Evolutionary conservation across 768 basidiomycete genomes (phyloP), one percentile per base, ranked within the genome.

Genomic region (Leccinum imitatum): DNA sequence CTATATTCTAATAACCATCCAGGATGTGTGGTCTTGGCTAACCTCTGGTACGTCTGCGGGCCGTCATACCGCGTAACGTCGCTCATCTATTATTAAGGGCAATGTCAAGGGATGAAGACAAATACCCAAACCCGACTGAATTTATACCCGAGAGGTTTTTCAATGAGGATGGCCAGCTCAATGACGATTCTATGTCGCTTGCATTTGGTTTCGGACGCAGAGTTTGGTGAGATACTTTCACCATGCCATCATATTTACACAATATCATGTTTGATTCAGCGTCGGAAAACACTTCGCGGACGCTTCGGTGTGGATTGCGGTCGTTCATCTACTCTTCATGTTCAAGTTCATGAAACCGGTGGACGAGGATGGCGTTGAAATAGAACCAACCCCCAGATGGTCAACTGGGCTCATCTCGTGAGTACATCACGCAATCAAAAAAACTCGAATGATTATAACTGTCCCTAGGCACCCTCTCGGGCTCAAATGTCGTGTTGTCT

Each of bases 101-200:
- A 35, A 72, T 72, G 67, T 73, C 71, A 25, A 58, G 63, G 41
- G 69, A 72, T 52, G 67, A 71, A 39, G 31, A 7, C 13, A 71
- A 58, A 44, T 72, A 74, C 21, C 65, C 67, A 2, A 63, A 74
- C 30, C 62, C 71, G 31, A 17, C 52, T 13, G 69, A 71, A 50
- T 74, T 72, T 23, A 64, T 55, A 35, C 71, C 71, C 1, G 71
- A 74, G 44, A 71, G 73, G 53, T 72, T 72, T 53, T 58, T 72
- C 15, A 25, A 59, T 21, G 46, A 58, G 44, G 52, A 69, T 57
- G 73, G 71, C 31, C 50, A 64, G 25, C 67, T 74, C 33, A 67
- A 71, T 31, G 25, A 62, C 15, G 71, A 72, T 53, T 55, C 50
- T 35, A 50, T 73, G 13, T 52, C 60, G 11, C 54, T 74, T 10